Conservation (phyloP, 148 eudicot species). For the Amaranthus cruentus region DNA sequence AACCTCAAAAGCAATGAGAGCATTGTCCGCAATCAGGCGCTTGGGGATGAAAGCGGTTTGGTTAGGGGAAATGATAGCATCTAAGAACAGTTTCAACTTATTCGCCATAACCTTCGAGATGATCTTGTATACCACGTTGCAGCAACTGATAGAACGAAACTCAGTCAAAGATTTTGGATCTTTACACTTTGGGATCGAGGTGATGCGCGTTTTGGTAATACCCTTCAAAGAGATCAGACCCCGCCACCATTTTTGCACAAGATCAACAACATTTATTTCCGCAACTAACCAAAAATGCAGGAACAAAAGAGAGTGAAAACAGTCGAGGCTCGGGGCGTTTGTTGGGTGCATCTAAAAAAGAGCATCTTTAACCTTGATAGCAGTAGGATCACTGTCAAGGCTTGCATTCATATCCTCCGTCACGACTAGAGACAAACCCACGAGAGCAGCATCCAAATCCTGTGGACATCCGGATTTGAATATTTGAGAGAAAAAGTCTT, state of each 20-base stretch:
- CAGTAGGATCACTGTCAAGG: neutral
- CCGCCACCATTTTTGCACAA: neutral
- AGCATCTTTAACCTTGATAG: neutral
- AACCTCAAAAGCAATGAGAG: no score
- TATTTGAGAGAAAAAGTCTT: neutral
- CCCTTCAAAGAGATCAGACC: neutral
- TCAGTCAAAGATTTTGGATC: neutral
- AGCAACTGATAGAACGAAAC: neutral
- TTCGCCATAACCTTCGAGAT: neutral
- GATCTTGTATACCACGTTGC: neutral
- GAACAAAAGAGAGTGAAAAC: conserved; percentile 6
- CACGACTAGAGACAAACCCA: neutral
- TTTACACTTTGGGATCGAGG: neutral
- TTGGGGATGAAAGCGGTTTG: neutral
- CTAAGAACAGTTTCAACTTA: neutral
- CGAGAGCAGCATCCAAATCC: neutral
- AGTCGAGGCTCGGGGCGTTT: neutral
- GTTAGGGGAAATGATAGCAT: neutral
- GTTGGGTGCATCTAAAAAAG: neutral
- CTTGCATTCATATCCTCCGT: neutral
- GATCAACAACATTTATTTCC: neutral
- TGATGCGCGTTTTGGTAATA: neutral
- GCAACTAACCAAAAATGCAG: neutral
- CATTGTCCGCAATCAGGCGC: no score
- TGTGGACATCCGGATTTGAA: neutral